phyloP scores from a whole-genome alignment of 805 yeast genomes.

The Jamesozyma piceae region DNA sequence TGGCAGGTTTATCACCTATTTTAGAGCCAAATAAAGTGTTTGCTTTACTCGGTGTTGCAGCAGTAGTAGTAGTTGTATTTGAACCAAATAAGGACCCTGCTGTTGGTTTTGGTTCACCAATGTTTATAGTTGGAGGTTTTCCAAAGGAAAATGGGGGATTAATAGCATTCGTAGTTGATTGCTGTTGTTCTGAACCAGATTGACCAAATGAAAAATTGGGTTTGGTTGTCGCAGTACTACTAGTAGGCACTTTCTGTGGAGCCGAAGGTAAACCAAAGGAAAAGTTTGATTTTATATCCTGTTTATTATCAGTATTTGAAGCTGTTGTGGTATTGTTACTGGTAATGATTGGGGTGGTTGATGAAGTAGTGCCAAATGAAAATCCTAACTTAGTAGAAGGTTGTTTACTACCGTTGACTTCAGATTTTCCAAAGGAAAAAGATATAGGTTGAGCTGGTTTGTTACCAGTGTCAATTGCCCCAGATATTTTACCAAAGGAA shows the following conservation, averaged over 20 bases:
- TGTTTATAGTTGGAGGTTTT: not conserved
- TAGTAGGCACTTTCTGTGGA: not conserved
- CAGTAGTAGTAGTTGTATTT: not conserved
- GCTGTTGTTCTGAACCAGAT: not conserved
- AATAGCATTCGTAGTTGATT: not conserved
- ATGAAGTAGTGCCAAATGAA: not conserved
- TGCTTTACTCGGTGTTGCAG: not conserved
- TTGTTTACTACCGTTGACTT: not conserved
- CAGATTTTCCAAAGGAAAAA: not conserved
- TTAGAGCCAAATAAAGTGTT: conserved; percentile 1
- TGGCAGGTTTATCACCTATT: not conserved
- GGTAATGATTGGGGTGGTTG: not conserved
- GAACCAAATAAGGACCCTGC: not conserved
- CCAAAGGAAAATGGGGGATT: not conserved
- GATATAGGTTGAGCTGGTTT: not conserved
- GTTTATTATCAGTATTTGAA: not conserved
- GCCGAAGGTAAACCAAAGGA: not conserved
- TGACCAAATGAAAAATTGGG: not conserved
- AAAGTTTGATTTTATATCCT: not conserved
- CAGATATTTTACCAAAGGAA: not conserved
- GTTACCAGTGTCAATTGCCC: not conserved
- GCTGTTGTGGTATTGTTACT: not conserved
- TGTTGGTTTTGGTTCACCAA: not conserved
- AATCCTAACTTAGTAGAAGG: not conserved
- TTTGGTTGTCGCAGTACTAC: not conserved